Percentiles rank a stretch among this genome's conserved stretches.
Conservation (phyloP, 129 eudicot genomes). For the Flaveria trinervia region DNA sequence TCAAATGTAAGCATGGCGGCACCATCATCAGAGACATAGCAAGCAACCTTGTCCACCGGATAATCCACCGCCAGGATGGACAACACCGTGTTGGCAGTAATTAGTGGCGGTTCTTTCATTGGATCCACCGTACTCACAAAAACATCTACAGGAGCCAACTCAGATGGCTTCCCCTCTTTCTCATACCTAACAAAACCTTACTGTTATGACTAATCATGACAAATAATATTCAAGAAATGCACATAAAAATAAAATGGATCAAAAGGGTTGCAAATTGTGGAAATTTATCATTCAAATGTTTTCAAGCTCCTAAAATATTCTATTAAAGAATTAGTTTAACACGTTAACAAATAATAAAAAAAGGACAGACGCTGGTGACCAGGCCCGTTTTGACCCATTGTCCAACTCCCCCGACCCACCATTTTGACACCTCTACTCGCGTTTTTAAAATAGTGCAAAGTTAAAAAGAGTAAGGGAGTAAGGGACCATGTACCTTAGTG, state of each 20-base stretch:
- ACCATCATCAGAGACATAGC: constrained; percentile 97
- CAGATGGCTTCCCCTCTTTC: constrained; percentile 95
- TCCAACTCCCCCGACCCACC: not conserved
- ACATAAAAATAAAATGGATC: not conserved
- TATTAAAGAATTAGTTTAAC: too few species aligned
- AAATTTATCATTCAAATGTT: too few species aligned
- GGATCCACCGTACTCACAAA: constrained; percentile 95
- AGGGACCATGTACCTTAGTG: constrained; percentile 59
- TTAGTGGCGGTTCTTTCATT: constrained; percentile 85
- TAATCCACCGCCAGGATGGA: constrained; percentile 92
- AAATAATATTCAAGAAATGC: not conserved
- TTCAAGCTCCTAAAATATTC: too few species aligned
- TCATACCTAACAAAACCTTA: constrained; percentile 57
- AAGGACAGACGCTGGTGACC: too few species aligned
- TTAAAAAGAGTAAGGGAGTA: not conserved
- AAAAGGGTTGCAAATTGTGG: too few species aligned
- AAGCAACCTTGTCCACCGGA: constrained; percentile 93
- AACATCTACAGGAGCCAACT: constrained; percentile 69
- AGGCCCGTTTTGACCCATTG: not conserved
- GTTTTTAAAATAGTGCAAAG: not conserved
- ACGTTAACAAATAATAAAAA: too few species aligned
- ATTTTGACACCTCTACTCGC: not conserved
- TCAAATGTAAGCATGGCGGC: constrained; percentile 99
- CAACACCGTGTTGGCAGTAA: constrained; percentile 89
- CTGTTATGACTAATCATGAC: not conserved